Evolutionary conservation across 805 yeast genomes (phyloP).

Genomic region (Hanseniaspora taiwanica): DNA sequence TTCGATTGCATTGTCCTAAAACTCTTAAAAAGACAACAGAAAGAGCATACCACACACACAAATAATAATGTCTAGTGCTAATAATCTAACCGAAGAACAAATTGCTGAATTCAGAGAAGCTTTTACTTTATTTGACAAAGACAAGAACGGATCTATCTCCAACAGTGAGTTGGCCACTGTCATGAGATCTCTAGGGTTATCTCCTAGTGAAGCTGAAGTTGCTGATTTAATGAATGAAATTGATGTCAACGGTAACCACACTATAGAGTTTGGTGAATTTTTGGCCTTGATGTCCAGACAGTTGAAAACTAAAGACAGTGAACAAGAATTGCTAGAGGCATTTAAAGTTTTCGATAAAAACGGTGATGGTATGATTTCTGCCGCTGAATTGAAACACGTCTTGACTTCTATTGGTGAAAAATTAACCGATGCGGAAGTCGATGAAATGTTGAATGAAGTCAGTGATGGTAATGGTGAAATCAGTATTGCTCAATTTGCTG

Average conservation of each 20-base stretch:
- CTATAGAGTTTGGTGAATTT: slow-evolving; percentile 71
- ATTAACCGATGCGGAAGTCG: slow-evolving; percentile 91
- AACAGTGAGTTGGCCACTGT: slow-evolving; percentile 94
- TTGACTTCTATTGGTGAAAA: slow-evolving; percentile 96
- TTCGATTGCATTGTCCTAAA: not conserved
- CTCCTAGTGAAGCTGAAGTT: slow-evolving; percentile 91
- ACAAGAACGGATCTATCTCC: slow-evolving; percentile 92
- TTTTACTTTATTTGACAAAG: slow-evolving; percentile 90
- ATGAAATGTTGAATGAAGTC: slow-evolving; percentile 93
- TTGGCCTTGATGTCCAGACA: slow-evolving; percentile 83
- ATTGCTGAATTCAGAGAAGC: slow-evolving; percentile 97
- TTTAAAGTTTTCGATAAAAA: slow-evolving; percentile 94
- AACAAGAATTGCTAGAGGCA: slow-evolving; percentile 94
- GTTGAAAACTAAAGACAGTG: slow-evolving; percentile 92
- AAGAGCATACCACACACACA: not conserved
- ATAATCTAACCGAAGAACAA: slow-evolving; percentile 84
- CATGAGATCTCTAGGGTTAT: slow-evolving; percentile 97
- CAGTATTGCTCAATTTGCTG: slow-evolving; percentile 92
- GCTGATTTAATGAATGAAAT: slow-evolving; percentile 96
- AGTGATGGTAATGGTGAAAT: slow-evolving; percentile 94
- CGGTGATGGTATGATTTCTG: slow-evolving; percentile 93
- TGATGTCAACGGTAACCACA: slow-evolving; percentile 88
- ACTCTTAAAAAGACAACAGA: no score
- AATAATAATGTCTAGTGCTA: slow-evolving; percentile 15
- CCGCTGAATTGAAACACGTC: slow-evolving; percentile 93